phyloP scores from a whole-genome alignment of 106 monocot genomes.

The Platanthera guangdongensis region DNA sequence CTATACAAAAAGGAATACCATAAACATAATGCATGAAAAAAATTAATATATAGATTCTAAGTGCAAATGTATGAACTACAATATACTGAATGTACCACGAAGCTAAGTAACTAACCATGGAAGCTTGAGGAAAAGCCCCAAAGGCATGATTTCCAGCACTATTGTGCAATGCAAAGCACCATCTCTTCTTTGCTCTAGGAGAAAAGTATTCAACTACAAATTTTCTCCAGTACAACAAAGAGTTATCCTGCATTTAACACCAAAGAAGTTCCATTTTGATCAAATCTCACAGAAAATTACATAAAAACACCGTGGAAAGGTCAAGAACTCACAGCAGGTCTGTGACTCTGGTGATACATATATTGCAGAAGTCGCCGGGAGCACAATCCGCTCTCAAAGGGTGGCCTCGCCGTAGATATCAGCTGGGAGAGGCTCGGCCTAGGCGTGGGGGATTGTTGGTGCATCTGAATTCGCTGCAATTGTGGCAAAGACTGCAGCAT shows the following conservation, averaged over 20 bases:
- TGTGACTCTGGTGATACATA: constrained; percentile 76
- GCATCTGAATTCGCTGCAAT: constrained; percentile 44
- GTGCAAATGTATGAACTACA: background rate
- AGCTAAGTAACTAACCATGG: constrained; percentile 40
- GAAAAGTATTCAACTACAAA: constrained; percentile 85
- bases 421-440: constrained; percentile 38
- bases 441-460: constrained; percentile 30
- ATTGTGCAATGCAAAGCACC: constrained; percentile 76
- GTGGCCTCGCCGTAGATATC: constrained; percentile 21
- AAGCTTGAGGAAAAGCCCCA: constrained; percentile 62
- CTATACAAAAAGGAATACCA: constrained; percentile 15
- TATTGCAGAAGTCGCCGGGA: constrained; percentile 78
- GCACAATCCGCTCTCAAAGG: constrained; percentile 62
- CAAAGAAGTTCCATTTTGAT: background rate
- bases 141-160: constrained; percentile 52
- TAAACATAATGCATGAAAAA: background rate
- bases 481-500: constrained; percentile 67
- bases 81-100: constrained; percentile 2
- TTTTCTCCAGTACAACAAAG: constrained; percentile 86
- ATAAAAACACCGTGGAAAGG: background rate
- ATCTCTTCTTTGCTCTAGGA: constrained; percentile 72
- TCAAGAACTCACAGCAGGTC: constrained; percentile 47
- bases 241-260: constrained; percentile 52
- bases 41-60: background rate
- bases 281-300: background rate